phyloP scores from a whole-genome alignment of 345 rosid species.

The Draba incana region DNA sequence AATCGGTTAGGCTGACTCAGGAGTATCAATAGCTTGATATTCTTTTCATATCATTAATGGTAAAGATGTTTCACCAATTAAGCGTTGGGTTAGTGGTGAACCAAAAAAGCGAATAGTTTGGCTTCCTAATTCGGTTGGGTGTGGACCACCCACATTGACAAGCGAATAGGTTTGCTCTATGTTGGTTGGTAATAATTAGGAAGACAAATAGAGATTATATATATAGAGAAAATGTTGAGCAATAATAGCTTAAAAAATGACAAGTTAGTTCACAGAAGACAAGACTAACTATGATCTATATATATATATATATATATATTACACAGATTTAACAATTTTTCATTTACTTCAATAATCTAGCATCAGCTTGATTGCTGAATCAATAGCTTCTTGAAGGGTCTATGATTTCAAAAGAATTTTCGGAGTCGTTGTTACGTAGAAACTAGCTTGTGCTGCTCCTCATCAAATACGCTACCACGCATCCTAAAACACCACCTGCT shows the following conservation, averaged over 20 bases:
- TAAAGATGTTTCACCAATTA: not conserved
- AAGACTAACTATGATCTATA: conserved; percentile 32
- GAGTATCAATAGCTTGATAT: conserved; percentile 13
- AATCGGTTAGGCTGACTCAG: conserved; percentile 30
- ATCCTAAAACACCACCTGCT: conserved; percentile 80
- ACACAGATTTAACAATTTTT: conserved; percentile 27
- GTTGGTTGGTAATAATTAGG: too few species aligned
- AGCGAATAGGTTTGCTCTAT: too few species aligned
- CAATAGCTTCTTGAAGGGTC: conserved; percentile 16
- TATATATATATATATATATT: conserved; percentile 4
- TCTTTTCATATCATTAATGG: not conserved
- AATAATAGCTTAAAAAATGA: conserved; percentile 12
- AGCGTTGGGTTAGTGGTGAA: too few species aligned
- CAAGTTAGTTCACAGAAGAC: not conserved
- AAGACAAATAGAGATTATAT: not conserved
- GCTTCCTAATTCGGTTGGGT: too few species aligned
- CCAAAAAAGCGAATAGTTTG: too few species aligned
- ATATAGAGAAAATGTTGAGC: conserved; percentile 9
- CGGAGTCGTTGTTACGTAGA: not conserved
- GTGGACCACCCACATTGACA: too few species aligned
- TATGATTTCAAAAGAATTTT: conserved; percentile 33
- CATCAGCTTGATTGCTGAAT: too few species aligned
- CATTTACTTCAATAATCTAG: conserved; percentile 32
- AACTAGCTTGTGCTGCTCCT: conserved; percentile 56
- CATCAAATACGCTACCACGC: conserved; percentile 74